Base-by-base conservation (phyloP, 2,329 filamentous ascomycete genomes). In the Paecilomyces fulvus region DNA sequence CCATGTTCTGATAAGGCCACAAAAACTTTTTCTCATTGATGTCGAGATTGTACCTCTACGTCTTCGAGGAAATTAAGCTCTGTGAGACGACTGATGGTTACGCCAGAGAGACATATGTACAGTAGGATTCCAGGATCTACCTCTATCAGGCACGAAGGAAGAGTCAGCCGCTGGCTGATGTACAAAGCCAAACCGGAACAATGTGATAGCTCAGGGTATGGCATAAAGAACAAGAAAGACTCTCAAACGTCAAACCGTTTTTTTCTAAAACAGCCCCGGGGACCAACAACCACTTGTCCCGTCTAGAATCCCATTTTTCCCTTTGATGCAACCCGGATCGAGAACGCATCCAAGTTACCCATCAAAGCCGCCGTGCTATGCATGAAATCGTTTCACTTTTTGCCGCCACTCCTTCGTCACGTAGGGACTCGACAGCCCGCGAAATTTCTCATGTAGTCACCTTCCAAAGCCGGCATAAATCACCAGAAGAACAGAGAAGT, bases 331-430 rank as follows among this genome's bases (percentile, higher is more conserved):
- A 49, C 37, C 37, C n/a, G 37, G 37, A 43, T 43, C 37, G 37
- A 43, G 37, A 43, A 43, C 37, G 37, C 37, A 43, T 12, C 37
- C 14, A 17, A n/a, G 37, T 43, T 9, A 43, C 37, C 43, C 54
- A 51, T 51, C 28, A 52, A 21, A 55, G 51, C 52, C 20, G 30
- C 54, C 30, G 33, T 55, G 49, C 54, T 55, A 55, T 54, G 43
- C 49, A 37, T 51, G 33, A 51, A 30, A 21, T 31, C 31, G 20
- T 30, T 52, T 25, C 21, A 51, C 48, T 49, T 49, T 49, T 49
- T 23, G 20, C 48, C 48, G 20, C 25, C 48, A 49, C 25, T 49
- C 48, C 37, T 43, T 17, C 7, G 8, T 55, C 53, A 55, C 21
- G 48, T 55, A 37, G 28, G 49, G 50, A 37, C 37, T 46, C 53